These are phyloP conservation scores for Raphanus raphanistrum DNA, from an alignment of 345 rosid genomes.

Conservation along the genomic window DNA sequence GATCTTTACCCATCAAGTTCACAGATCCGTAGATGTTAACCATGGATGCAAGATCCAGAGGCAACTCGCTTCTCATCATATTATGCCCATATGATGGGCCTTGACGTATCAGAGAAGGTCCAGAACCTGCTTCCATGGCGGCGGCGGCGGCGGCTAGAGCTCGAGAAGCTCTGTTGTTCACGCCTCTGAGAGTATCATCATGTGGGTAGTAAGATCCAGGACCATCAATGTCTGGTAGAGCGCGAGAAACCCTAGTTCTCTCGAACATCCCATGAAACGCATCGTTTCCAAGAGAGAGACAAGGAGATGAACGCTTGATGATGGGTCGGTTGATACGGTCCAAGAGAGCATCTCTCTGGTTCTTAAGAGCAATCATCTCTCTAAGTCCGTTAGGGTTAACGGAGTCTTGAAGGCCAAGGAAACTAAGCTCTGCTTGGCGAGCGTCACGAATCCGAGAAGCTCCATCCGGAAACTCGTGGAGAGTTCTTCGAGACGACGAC, in stretches of 20 bases:
- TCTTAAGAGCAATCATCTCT: slow-evolving; percentile 36
- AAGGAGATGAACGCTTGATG: slow-evolving; percentile 24
- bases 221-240: slow-evolving; percentile 35
- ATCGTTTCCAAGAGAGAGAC: background rate
- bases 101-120: slow-evolving; percentile 26
- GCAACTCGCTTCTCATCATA: slow-evolving; percentile 12
- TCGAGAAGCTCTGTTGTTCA: slow-evolving; percentile 32
- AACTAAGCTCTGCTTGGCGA: no score
- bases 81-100: background rate
- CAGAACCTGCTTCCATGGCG: slow-evolving; percentile 29
- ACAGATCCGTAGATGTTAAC: slow-evolving; percentile 47
- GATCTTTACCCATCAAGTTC: slow-evolving; percentile 53
- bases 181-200: background rate
- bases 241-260: slow-evolving; percentile 33
- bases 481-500: slow-evolving; percentile 29
- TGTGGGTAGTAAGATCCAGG: slow-evolving; percentile 5
- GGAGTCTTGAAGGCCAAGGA: slow-evolving; percentile 39
- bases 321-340: slow-evolving; percentile 41
- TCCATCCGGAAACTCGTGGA: slow-evolving; percentile 30
- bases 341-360: slow-evolving; percentile 35
- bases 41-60: slow-evolving; percentile 39
- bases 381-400: slow-evolving; percentile 24
- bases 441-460: slow-evolving; percentile 33
- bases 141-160: slow-evolving; percentile 38
- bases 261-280: slow-evolving; percentile 24